Conservation (phyloP, 805 yeast genomes). For the Peterozyma toletana region DNA sequence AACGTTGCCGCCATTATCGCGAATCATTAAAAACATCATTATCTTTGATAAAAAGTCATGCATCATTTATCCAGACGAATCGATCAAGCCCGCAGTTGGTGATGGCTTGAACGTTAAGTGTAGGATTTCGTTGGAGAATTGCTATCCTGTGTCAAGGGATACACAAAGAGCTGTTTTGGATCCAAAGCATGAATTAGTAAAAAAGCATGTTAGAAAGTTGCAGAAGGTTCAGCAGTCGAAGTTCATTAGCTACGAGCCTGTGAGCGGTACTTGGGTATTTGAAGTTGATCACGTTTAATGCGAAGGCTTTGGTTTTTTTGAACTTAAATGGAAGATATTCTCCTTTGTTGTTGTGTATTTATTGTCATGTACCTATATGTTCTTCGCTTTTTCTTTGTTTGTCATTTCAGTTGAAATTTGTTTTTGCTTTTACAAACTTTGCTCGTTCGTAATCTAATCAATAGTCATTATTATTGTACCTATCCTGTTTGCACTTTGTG, state of each 20-base stretch:
- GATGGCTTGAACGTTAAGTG: conserved; percentile 81
- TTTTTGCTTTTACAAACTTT: no score
- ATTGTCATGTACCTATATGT: no score
- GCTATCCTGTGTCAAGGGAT: conserved; percentile 73
- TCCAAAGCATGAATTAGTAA: conserved; percentile 64
- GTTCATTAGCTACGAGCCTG: conserved; percentile 73
- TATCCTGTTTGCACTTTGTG: no score
- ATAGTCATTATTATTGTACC: no score
- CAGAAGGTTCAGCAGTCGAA: conserved; percentile 50
- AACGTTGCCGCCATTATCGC: conserved; percentile 48
- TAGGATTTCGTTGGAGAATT: conserved; percentile 64
- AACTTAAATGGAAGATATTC: no score
- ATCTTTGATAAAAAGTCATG: conserved; percentile 53
- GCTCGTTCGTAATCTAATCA: no score
- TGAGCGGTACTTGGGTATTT: conserved; percentile 67
- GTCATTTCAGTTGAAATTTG: no score
- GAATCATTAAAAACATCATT: conserved; percentile 61
- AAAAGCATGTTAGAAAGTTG: conserved; percentile 61
- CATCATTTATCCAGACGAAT: conserved; percentile 65
- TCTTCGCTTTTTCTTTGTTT: no score
- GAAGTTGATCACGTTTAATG: conserved; percentile 31
- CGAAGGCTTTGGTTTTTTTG: no score
- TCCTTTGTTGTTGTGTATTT: no score
- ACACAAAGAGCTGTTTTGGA: conserved; percentile 71
- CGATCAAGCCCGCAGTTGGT: conserved; percentile 54